Conservation (phyloP, 2,329 filamentous ascomycete genomes). For the Ceratocystis papillata region DNA sequence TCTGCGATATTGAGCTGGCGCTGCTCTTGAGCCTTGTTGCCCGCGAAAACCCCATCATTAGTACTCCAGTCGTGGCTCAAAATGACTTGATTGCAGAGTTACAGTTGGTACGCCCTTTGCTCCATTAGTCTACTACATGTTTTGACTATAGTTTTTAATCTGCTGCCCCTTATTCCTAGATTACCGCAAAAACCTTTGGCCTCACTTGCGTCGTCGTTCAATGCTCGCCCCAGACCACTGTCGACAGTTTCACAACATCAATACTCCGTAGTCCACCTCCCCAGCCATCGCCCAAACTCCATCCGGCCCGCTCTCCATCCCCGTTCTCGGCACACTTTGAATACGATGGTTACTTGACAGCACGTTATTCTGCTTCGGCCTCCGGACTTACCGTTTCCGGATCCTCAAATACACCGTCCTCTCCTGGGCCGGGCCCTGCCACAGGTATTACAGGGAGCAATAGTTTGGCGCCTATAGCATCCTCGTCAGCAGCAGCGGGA, state of each 20-base stretch:
- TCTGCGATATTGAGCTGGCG: slow-evolving; percentile 83
- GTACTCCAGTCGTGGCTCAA: slow-evolving; percentile 53
- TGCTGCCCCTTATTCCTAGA: slow-evolving; percentile 34
- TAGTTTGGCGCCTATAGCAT: slow-evolving; percentile 18
- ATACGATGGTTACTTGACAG: slow-evolving; percentile 27
- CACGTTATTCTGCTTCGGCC: slow-evolving; percentile 29
- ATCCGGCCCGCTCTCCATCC: slow-evolving; percentile 28
- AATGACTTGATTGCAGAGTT: slow-evolving; percentile 60
- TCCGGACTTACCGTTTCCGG: slow-evolving; percentile 27
- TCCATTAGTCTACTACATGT: background rate
- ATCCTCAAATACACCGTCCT: slow-evolving; percentile 27
- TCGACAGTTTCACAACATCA: slow-evolving; percentile 68
- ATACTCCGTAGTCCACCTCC: slow-evolving; percentile 43
- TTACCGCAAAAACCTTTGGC: slow-evolving; percentile 60
- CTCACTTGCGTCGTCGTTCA: slow-evolving; percentile 59
- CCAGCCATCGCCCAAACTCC: slow-evolving; percentile 14
- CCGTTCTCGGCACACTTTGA: slow-evolving; percentile 26
- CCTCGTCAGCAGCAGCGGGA: slow-evolving; percentile 23
- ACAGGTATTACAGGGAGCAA: slow-evolving; percentile 18
- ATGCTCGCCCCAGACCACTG: slow-evolving; percentile 60
- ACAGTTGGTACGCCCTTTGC: slow-evolving; percentile 43
- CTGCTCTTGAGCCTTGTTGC: slow-evolving; percentile 69
- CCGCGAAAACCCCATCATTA: slow-evolving; percentile 79
- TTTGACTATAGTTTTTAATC: background rate
- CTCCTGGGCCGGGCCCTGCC: slow-evolving; percentile 18